These are phyloP conservation scores for Colletotrichum lindemuthianum DNA, from an alignment of 2,329 filamentous ascomycete genomes.

Conservation along the genomic window DNA sequence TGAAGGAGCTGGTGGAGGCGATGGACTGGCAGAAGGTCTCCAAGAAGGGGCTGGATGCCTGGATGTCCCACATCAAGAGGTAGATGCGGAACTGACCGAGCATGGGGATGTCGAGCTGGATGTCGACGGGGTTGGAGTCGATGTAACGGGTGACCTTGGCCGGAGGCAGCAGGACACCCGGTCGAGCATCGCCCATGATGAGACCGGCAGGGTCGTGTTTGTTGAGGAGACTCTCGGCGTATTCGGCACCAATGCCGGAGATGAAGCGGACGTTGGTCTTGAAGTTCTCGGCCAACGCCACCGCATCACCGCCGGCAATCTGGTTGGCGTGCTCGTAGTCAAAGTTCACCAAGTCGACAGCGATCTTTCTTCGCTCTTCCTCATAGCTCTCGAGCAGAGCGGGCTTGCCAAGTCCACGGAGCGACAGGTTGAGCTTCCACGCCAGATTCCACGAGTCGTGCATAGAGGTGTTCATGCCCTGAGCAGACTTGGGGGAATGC, in stretches of 20 bases:
- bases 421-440: slow-evolving; percentile 63
- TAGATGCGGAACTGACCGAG: slow-evolving; percentile 82
- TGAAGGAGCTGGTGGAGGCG: slow-evolving; percentile 60
- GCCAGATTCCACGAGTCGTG: slow-evolving; percentile 70
- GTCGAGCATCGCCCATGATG: slow-evolving; percentile 59
- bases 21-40: slow-evolving; percentile 67
- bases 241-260: slow-evolving; percentile 75
- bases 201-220: slow-evolving; percentile 51
- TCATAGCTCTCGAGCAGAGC: slow-evolving; percentile 70
- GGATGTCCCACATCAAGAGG: slow-evolving; percentile 73
- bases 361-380: slow-evolving; percentile 70
- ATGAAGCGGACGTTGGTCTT: slow-evolving; percentile 78
- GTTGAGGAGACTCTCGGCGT: slow-evolving; percentile 62
- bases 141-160: slow-evolving; percentile 78
- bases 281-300: slow-evolving; percentile 74
- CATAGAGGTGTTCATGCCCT: slow-evolving; percentile 73
- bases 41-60: slow-evolving; percentile 66
- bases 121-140: slow-evolving; percentile 80
- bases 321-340: slow-evolving; percentile 67
- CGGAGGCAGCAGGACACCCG: slow-evolving; percentile 69
- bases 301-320: slow-evolving; percentile 69
- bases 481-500: slow-evolving; percentile 77
- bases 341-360: slow-evolving; percentile 67
- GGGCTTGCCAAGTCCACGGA: slow-evolving; percentile 64
- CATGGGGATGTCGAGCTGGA: slow-evolving; percentile 82